phyloP scores from a whole-genome alignment of 208 protist species.

The Acanthamoeba rhysodes region DNA sequence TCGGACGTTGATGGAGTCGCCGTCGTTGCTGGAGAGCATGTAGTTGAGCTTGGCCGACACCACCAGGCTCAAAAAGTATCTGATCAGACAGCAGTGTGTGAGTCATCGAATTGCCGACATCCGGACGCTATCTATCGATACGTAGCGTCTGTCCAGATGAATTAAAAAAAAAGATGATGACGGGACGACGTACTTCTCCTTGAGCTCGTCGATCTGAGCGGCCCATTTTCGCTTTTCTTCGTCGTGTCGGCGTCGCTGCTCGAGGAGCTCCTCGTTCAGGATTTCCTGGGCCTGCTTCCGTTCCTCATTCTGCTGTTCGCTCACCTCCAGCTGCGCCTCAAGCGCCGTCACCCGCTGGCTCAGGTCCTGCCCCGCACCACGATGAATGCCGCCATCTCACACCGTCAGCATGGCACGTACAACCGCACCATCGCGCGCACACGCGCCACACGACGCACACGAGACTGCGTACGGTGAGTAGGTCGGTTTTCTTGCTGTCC shows the following conservation, averaged over 20 bases:
- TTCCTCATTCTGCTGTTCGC: conserved; percentile 30
- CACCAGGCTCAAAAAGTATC: conserved; percentile 1
- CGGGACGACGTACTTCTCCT: neutral
- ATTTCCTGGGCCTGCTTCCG: conserved; percentile 5
- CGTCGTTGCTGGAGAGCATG: conserved; percentile 24
- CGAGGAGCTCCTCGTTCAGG: conserved; percentile 8
- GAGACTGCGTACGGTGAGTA: neutral
- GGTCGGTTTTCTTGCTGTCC: neutral
- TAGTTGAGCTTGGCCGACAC: conserved; percentile 32
- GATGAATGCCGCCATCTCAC: neutral
- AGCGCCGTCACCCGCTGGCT: conserved; percentile 2
- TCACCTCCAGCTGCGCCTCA: neutral
- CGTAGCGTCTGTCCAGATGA: neutral
- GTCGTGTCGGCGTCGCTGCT: neutral
- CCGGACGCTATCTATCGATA: no score
- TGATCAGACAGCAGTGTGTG: neutral
- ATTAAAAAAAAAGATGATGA: neutral
- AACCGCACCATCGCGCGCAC: no score
- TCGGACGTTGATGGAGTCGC: neutral
- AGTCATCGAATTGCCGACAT: no score
- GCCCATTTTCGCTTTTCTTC: neutral
- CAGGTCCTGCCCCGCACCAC: neutral
- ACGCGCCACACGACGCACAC: no score
- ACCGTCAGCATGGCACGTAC: no score
- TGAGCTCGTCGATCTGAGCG: neutral